Base-by-base conservation (phyloP, 768 basidiomycete genomes). In the Mycena indigotica region DNA sequence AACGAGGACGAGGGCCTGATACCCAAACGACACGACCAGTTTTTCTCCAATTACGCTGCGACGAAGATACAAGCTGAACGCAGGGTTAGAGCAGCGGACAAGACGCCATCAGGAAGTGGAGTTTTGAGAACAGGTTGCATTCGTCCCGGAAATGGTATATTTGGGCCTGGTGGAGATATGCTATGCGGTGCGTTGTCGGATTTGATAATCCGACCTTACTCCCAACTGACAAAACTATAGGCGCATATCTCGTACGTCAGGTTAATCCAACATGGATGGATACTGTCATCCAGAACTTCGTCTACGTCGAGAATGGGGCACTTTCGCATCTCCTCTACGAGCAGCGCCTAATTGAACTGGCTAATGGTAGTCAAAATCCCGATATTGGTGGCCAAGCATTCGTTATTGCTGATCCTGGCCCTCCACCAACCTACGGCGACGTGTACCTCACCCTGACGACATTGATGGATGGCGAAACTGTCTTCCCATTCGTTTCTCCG, bases 321-420 rank as follows among this genome's bases (percentile, higher is more conserved):
- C 73, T 84, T 1, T 85, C 88, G 0, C 90, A 92, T 67, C 72
- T 91, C 19, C 80, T 80, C 62, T 91, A 91, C 69, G 89, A 92
- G 70, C 79, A 78, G 56, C 83, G 88, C 15, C 82, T 92, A 29
- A 72, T 88, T 52, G 88, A 89, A 52, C 68, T 76, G 4, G 63
- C 69, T 17, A 41, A 49, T 3, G 68, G 69, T 3, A 59, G 66
- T 30, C 67, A 57, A 35, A 75, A 73, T 54, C 85, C 87, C 1
- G 87, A 91, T 67, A 83, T 92, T 50, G 87, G 89, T 13, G 90
- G 90, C 2, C 83, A 88, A 63, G 80, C 84, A 2, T 92, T 90
- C 72, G 75, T 73, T 28, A 69, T 91, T 52, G 77, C 84, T 1
- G 88, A 92, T 66, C 80, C 87, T 1, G 87, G 87, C 6, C 82